Percentiles rank a stretch among this genome's conserved stretches.
phyloP scores from a whole-genome alignment of 2,329 filamentous ascomycete species.

The Juglanconis oblonga region DNA sequence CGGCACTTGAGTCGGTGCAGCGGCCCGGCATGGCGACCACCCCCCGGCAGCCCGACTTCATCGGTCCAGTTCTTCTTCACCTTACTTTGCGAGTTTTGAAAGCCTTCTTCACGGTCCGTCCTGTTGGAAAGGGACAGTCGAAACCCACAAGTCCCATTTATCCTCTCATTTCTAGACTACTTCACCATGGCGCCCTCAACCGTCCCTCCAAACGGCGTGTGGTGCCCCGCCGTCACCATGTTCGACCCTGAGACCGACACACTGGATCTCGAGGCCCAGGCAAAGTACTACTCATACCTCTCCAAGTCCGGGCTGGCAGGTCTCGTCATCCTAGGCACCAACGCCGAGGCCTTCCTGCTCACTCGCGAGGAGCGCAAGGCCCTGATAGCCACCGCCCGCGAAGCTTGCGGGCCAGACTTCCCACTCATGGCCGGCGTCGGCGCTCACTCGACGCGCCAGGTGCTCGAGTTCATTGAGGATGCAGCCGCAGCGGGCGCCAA shows the following conservation, averaged over 20 bases:
- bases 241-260: constrained; percentile 29
- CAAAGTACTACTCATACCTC: constrained; percentile 29
- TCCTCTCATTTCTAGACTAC: background rate
- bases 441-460: constrained; percentile 63
- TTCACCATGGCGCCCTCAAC: constrained; percentile 13
- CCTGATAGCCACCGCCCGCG: constrained; percentile 54
- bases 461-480: constrained; percentile 57
- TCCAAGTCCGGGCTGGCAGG: constrained; percentile 27
- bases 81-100: no score
- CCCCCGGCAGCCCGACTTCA: background rate
- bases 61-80: no score
- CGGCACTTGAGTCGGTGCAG: background rate
- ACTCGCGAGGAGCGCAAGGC: constrained; percentile 31
- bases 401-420: constrained; percentile 48
- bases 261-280: constrained; percentile 27
- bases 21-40: background rate
- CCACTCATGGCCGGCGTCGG: constrained; percentile 63
- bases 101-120: no score
- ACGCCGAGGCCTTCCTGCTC: constrained; percentile 32
- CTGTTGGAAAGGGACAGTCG: no score
- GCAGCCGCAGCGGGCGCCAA: constrained; percentile 59
- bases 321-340: constrained; percentile 32
- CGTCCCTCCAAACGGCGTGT: constrained; percentile 29
- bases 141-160: background rate
- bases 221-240: constrained; percentile 32